Percentiles rank a stretch among this genome's conserved stretches.
Conservation (phyloP, 2,329 filamentous ascomycete species). For the Fusarium guadeloupense region DNA sequence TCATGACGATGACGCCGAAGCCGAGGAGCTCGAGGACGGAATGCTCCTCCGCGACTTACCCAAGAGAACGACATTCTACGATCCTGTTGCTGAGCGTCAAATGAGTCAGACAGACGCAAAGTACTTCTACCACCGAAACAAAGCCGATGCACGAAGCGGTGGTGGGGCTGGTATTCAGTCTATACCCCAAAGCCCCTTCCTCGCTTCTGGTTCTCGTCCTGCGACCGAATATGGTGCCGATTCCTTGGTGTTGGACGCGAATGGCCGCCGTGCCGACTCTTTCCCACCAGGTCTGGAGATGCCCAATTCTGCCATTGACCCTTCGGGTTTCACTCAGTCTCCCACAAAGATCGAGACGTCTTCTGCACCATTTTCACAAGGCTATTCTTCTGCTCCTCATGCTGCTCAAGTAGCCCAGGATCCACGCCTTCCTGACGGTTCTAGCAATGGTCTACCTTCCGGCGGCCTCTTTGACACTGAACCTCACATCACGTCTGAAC, state of each 20-base stretch:
- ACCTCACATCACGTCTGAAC: slow-evolving; percentile 82
- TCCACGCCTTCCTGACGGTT: slow-evolving; percentile 24
- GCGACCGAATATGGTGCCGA: slow-evolving; percentile 51
- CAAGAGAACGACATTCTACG: slow-evolving; percentile 86
- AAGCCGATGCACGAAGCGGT: slow-evolving; percentile 63
- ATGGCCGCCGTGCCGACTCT: slow-evolving; percentile 34
- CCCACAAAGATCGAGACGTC: slow-evolving; percentile 24
- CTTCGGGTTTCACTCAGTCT: slow-evolving; percentile 13
- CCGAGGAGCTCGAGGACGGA: slow-evolving; percentile 57
- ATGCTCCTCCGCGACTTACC: slow-evolving; percentile 70
- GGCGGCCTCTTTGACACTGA: slow-evolving; percentile 74
- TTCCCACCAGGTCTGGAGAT: slow-evolving; percentile 53
- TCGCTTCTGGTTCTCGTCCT: slow-evolving; percentile 49
- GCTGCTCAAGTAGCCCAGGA: slow-evolving; percentile 15
- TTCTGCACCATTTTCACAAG: slow-evolving; percentile 1
- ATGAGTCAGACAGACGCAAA: slow-evolving; percentile 95
- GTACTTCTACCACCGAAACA: slow-evolving; percentile 92
- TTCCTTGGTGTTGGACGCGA: slow-evolving; percentile 47
- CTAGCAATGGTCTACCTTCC: slow-evolving; percentile 35
- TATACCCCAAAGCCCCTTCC: slow-evolving; percentile 59
- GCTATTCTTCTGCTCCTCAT: slow-evolving; percentile 16
- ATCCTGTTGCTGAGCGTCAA: slow-evolving; percentile 91
- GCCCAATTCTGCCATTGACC: slow-evolving; percentile 29
- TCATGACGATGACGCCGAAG: no score
- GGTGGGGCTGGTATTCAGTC: slow-evolving; percentile 52